phyloP scores from a whole-genome alignment of 164 flowering plant genomes.

The Umbellularia californica region DNA sequence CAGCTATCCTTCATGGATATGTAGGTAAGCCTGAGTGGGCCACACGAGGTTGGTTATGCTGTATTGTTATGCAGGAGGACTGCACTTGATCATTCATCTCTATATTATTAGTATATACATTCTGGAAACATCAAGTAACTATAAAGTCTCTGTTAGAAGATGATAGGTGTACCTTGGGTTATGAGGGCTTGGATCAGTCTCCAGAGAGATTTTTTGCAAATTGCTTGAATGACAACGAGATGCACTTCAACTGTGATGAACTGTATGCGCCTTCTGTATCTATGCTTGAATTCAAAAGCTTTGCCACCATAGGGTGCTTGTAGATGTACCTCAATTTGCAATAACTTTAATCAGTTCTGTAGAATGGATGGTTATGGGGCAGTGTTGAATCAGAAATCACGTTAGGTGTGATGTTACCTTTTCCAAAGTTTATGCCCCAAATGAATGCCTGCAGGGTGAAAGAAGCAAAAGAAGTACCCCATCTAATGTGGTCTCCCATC shows the following conservation, averaged over 20 bases:
- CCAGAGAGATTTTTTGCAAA: conserved; percentile 73
- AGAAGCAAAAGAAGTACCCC: not conserved
- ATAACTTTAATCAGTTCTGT: not conserved
- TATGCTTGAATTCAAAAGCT: not conserved
- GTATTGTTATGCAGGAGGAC: not conserved
- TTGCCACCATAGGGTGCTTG: not conserved
- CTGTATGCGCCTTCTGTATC: conserved; percentile 37
- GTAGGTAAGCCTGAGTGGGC: not conserved
- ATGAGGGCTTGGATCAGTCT: conserved; percentile 49
- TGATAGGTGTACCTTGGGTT: conserved; percentile 33
- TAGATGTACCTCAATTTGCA: not conserved
- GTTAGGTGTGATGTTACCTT: not conserved
- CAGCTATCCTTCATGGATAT: not conserved
- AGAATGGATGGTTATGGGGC: not conserved
- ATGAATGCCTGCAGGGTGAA: not conserved
- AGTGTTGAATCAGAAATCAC: not conserved
- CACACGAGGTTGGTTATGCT: no score
- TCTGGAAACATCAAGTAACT: not conserved
- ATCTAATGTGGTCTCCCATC: not conserved
- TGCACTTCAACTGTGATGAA: conserved; percentile 49
- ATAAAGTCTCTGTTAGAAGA: conserved; percentile 34
- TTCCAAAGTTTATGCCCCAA: not conserved
- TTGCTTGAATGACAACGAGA: conserved; percentile 59
- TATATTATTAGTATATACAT: not conserved
- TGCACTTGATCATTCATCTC: not conserved